phyloP scores from a whole-genome alignment of 2,329 filamentous ascomycete genomes.

The Colletotrichum acutatum region DNA sequence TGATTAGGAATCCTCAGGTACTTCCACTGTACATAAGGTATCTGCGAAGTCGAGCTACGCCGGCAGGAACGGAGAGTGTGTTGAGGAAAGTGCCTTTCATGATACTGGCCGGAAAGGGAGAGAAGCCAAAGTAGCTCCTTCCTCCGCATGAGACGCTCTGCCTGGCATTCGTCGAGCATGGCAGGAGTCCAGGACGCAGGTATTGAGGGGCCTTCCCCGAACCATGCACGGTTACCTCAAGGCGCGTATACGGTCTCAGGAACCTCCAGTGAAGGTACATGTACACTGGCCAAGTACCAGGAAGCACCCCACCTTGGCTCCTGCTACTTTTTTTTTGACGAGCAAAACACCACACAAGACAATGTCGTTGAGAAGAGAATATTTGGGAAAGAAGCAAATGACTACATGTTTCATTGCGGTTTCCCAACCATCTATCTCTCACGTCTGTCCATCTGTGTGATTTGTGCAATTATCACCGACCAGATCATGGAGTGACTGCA shows the following conservation, averaged over 20 bases:
- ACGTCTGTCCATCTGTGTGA: neutral
- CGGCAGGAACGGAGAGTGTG: neutral
- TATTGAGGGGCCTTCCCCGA: neutral
- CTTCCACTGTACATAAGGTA: neutral
- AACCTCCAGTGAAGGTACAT: neutral
- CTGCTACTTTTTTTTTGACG: neutral
- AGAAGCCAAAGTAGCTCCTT: neutral
- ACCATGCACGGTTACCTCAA: neutral
- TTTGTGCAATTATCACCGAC: no score
- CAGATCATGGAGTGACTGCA: neutral
- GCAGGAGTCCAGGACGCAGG: neutral
- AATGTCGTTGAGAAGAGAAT: neutral
- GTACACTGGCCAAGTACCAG: neutral
- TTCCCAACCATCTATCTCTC: neutral
- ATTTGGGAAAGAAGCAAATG: neutral
- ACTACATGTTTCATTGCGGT: neutral
- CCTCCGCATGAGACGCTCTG: neutral
- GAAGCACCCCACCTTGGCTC: slow-evolving; percentile 8
- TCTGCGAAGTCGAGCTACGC: neutral
- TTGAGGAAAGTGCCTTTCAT: neutral
- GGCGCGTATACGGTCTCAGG: neutral
- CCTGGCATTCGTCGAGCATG: neutral
- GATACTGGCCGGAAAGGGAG: neutral
- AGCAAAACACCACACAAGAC: neutral
- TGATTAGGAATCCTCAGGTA: neutral